Evolutionary conservation across 2,329 filamentous ascomycete genomes (phyloP).

Genomic region (Xylaria sp.): DNA sequence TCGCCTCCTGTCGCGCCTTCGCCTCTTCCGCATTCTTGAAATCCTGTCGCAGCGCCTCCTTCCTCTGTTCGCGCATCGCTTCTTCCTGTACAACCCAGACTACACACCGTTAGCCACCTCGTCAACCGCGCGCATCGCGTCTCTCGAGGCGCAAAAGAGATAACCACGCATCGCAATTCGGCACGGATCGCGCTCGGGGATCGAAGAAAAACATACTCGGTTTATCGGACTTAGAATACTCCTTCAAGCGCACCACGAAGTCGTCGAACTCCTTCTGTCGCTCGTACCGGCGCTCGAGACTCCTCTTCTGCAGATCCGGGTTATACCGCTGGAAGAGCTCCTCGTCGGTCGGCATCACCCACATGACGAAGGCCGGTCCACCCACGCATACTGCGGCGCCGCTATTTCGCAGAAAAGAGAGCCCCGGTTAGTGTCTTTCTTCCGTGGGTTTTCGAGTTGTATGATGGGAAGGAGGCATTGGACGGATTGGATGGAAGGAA

Average conservation of each 20-base stretch:
- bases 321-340: slow-evolving; percentile 91
- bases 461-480: too few species aligned
- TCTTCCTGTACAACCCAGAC: slow-evolving; percentile 44
- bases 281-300: slow-evolving; percentile 70
- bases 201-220: slow-evolving; percentile 55
- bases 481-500: slow-evolving; percentile 3
- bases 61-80: slow-evolving; percentile 33
- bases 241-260: slow-evolving; percentile 78
- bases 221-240: slow-evolving; percentile 86
- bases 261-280: slow-evolving; percentile 82
- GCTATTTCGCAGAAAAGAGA: slow-evolving; percentile 3
- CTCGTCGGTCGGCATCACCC: slow-evolving; percentile 77
- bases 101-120: slow-evolving; percentile 22
- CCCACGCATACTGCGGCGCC: slow-evolving; percentile 58
- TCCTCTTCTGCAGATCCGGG: slow-evolving; percentile 85
- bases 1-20: slow-evolving; percentile 37
- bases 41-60: slow-evolving; percentile 34
- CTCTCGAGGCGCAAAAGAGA: too few species aligned
- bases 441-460: too few species aligned
- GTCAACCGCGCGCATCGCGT: not conserved
- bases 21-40: slow-evolving; percentile 35
- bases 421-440: slow-evolving; percentile 3
- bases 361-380: slow-evolving; percentile 78
- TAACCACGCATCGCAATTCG: too few species aligned
- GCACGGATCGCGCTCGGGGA: not conserved